A percentile compares a stretch with the other conserved stretches of the same genome.
phyloP scores from a whole-genome alignment of 768 basidiomycete species.

The Rubroboletus satanas region DNA sequence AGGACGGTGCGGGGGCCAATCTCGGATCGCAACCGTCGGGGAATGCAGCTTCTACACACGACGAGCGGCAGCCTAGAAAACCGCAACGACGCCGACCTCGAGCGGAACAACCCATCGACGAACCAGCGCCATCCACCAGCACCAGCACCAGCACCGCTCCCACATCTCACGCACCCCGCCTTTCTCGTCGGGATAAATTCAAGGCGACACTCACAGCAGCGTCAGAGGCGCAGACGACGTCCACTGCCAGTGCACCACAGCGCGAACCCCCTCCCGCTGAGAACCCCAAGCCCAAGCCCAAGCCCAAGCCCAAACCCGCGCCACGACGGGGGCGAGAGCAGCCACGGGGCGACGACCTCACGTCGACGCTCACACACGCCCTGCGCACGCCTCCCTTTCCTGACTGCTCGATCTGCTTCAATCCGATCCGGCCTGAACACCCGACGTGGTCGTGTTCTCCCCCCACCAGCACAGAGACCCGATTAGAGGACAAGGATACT shows the following conservation, averaged over 20 bases:
- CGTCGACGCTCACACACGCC: slow-evolving; percentile 63
- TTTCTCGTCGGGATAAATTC: slow-evolving; percentile 35
- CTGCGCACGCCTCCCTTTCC: slow-evolving; percentile 68
- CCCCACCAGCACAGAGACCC: slow-evolving; percentile 17
- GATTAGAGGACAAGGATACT: not conserved
- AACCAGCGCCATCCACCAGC: not conserved
- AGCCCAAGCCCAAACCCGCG: not conserved
- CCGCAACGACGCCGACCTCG: too few relatives aligned
- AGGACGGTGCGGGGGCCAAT: too few relatives aligned
- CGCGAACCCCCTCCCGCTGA: not conserved
- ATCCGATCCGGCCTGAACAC: slow-evolving; percentile 70
- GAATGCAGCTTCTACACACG: too few relatives aligned
- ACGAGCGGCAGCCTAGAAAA: too few relatives aligned
- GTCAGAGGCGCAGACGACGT: not conserved
- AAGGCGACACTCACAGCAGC: slow-evolving; percentile 33
- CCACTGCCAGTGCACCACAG: not conserved
- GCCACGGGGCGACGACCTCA: slow-evolving; percentile 57
- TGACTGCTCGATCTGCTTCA: slow-evolving; percentile 85
- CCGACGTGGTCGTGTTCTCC: slow-evolving; percentile 87
- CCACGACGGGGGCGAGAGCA: slow-evolving; percentile 11
- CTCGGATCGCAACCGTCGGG: too few relatives aligned
- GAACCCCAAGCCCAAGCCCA: not conserved
- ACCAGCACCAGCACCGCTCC: not conserved
- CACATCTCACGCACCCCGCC: slow-evolving; percentile 5
- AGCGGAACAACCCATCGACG: not conserved